phyloP scores from a whole-genome alignment of 495 filamentous ascomycete species.

The Amphirosellinia nigrospora region DNA sequence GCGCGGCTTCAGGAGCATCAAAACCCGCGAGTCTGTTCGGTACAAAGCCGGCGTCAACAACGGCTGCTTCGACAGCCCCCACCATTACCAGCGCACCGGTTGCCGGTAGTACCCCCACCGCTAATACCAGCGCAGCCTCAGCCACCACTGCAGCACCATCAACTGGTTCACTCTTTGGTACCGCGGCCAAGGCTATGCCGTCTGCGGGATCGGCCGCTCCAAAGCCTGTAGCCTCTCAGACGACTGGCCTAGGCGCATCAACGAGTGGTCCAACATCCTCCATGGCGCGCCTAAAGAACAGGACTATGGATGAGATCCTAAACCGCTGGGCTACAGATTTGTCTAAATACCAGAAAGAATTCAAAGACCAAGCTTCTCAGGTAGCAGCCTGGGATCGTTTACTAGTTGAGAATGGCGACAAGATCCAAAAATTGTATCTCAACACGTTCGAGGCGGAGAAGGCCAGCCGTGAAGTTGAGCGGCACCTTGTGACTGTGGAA shows the following conservation, averaged over 20 bases:
- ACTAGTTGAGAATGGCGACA: constrained; percentile 89
- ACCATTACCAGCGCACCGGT: constrained; percentile 20
- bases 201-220: constrained; percentile 39
- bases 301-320: constrained; percentile 99
- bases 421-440: constrained; percentile 86
- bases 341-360: constrained; percentile 93
- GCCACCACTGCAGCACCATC: constrained; percentile 25
- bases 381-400: constrained; percentile 90
- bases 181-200: constrained; percentile 30
- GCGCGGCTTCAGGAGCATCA: constrained; percentile 29
- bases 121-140: constrained; percentile 26
- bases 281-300: constrained; percentile 90
- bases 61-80: constrained; percentile 32
- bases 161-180: constrained; percentile 27
- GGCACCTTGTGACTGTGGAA: constrained; percentile 85
- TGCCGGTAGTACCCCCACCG: constrained; percentile 1
- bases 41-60: constrained; percentile 18
- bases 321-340: constrained; percentile 96
- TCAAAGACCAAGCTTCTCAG: constrained; percentile 83
- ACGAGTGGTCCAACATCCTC: constrained; percentile 79
- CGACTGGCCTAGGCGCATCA: constrained; percentile 64
- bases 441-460: constrained; percentile 90
- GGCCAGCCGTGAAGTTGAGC: constrained; percentile 87
- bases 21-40: constrained; percentile 43
- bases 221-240: constrained; percentile 36